A percentile compares a stretch with the other conserved stretches of the same genome.
phyloP scores from a whole-genome alignment of 2,329 filamentous ascomycete species.

The Ascochyta viciae-villosae region DNA sequence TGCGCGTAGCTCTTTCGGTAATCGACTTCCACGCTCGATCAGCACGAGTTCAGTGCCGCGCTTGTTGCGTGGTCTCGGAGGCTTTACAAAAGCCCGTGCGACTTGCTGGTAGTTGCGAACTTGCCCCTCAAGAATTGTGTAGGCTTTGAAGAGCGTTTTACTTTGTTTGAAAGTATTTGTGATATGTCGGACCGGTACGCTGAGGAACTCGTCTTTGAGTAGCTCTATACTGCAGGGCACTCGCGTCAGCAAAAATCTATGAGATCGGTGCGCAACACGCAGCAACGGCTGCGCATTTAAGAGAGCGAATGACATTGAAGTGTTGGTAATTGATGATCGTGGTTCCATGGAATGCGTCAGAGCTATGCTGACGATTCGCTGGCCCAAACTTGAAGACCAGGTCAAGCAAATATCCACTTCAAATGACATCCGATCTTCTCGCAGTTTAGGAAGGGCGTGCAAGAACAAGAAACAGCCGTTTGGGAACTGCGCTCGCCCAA shows the following conservation, averaged over 20 bases:
- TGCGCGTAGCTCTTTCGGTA: constrained; percentile 42
- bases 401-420: not conserved
- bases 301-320: not conserved
- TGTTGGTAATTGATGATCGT: not conserved
- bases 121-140: constrained; percentile 43
- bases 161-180: constrained; percentile 35
- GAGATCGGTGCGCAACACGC: not conserved
- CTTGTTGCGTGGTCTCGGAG: constrained; percentile 28
- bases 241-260: constrained; percentile 15
- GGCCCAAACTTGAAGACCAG: not conserved
- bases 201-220: constrained; percentile 54
- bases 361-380: constrained; percentile 1
- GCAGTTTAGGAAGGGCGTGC: not conserved
- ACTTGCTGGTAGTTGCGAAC: constrained; percentile 29
- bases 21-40: constrained; percentile 31
- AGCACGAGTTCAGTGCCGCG: constrained; percentile 27
- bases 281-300: not conserved
- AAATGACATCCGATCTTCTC: not conserved
- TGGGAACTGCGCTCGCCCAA: not conserved
- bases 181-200: constrained; percentile 48
- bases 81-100: constrained; percentile 26
- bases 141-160: constrained; percentile 50
- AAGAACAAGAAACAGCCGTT: too few relatives aligned
- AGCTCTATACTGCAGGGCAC: constrained; percentile 31
- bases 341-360: not conserved